Evolutionary conservation across 2,329 filamentous ascomycete species (phyloP), one percentile per base, ranked within the genome.

Genomic region (Cordyceps javanica): DNA sequence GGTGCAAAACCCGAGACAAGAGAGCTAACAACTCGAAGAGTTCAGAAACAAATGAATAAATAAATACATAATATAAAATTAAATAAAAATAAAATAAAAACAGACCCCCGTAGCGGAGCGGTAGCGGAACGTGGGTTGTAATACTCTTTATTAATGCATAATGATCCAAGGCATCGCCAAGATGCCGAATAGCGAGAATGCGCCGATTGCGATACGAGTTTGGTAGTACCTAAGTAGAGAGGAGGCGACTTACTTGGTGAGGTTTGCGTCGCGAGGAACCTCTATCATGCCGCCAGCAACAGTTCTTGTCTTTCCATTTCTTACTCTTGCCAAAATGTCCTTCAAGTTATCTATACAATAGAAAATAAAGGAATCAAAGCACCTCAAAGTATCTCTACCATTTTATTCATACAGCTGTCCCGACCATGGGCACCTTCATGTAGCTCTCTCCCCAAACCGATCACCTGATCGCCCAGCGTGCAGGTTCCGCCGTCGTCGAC

Each of bases 41-140:
- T n/a, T n/a, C n/a, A n/a, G n/a, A n/a, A n/a, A n/a, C n/a, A n/a
- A n/a, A n/a, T n/a, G n/a, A n/a, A n/a, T n/a, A n/a, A n/a, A n/a
- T n/a, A n/a, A n/a, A n/a, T n/a, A n/a, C n/a, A n/a, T n/a, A n/a
- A n/a, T n/a, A n/a, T n/a, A n/a, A n/a, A n/a, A n/a, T n/a, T n/a
- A n/a, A n/a, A n/a, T n/a, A n/a, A n/a, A n/a, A n/a, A n/a, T n/a
- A n/a, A n/a, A n/a, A n/a, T n/a, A n/a, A n/a, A n/a, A n/a, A n/a
- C n/a, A n/a, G n/a, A n/a, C n/a, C 56, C 56, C 56, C 56, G 56
- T 50, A 48, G 49, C 49, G 56, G 56, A 58, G 49, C 56, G n/a
- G n/a, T n/a, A n/a, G n/a, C n/a, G n/a, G n/a, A n/a, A n/a, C n/a
- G n/a, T n/a, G n/a, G n/a, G 39, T 16, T 23, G 39, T 26, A 34